These are phyloP conservation scores for Sungouiella thailandica DNA, from an alignment of 805 yeast species.

Conservation along the genomic window DNA sequence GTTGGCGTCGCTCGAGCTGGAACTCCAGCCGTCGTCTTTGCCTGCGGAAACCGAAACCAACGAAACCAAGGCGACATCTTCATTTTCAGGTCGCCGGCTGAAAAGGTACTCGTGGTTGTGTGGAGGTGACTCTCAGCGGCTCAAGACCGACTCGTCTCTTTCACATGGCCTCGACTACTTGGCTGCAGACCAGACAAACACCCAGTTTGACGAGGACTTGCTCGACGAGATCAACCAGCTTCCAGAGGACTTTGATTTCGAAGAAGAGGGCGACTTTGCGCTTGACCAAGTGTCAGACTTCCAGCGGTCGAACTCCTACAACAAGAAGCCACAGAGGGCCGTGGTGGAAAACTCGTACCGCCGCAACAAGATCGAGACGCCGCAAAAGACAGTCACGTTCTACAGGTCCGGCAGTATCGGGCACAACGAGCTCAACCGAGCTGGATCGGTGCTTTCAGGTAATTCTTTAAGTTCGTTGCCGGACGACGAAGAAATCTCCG, in stretches of 20 bases:
- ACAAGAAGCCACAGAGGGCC: constrained; percentile 30
- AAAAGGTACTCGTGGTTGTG: constrained; percentile 25
- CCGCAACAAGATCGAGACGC: constrained; percentile 32
- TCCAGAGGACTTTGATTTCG: constrained; percentile 38
- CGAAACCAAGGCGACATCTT: neutral
- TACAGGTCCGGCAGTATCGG: constrained; percentile 18
- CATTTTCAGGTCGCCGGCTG: too few species aligned
- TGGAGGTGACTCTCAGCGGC: constrained; percentile 1
- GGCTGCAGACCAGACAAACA: constrained; percentile 1
- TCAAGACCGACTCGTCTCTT: neutral
- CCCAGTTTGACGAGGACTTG: constrained; percentile 22
- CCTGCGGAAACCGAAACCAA: constrained; percentile 1
- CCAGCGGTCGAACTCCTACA: constrained; percentile 35
- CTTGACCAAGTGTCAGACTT: constrained; percentile 7
- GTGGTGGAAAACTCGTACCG: constrained; percentile 18
- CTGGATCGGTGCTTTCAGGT: constrained; percentile 25
- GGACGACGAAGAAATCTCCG: constrained; percentile 16
- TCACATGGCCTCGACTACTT: too few species aligned
- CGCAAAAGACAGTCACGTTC: constrained; percentile 38
- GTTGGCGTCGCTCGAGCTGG: constrained; percentile 7
- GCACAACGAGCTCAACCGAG: constrained; percentile 18
- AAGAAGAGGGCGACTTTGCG: constrained; percentile 18
- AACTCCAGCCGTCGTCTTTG: neutral
- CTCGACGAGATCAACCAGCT: constrained; percentile 33
- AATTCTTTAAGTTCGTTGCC: constrained; percentile 23